phyloP scores from a whole-genome alignment of 2,329 filamentous ascomycete genomes.

The Cladosporium sp. region DNA sequence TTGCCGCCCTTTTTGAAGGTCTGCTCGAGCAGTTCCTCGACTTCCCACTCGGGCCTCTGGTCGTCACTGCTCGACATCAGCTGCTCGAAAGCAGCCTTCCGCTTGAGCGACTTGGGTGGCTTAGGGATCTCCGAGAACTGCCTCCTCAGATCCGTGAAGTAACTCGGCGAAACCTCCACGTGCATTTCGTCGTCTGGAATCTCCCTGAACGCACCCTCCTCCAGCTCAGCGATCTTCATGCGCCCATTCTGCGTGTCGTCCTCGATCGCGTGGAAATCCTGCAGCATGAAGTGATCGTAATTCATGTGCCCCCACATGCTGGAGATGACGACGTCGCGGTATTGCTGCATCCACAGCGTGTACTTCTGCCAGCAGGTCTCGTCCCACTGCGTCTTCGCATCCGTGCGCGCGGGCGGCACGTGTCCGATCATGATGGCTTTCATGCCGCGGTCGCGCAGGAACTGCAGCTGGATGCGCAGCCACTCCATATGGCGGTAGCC shows the following conservation, averaged over 20 bases:
- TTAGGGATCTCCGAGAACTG: constrained; percentile 72
- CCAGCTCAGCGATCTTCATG: constrained; percentile 25
- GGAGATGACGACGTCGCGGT: constrained; percentile 78
- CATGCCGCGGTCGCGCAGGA: constrained; percentile 75
- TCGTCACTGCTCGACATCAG: constrained; percentile 5
- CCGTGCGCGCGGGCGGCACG: constrained; percentile 81
- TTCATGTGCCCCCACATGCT: constrained; percentile 95
- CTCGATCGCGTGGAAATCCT: constrained; percentile 73
- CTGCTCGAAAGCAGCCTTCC: background rate
- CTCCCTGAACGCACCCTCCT: constrained; percentile 8
- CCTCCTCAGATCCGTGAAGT: constrained; percentile 69
- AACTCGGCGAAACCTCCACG: constrained; percentile 64
- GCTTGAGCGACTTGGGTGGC: constrained; percentile 29
- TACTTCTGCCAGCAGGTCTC: constrained; percentile 99
- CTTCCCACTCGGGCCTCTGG: constrained; percentile 1
- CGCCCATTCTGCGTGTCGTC: constrained; percentile 45
- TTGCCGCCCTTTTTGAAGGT: constrained; percentile 12
- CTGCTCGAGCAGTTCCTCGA: constrained; percentile 20
- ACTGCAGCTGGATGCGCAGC: constrained; percentile 81
- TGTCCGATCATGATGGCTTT: constrained; percentile 94
- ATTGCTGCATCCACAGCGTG: constrained; percentile 81
- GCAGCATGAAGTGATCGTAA: constrained; percentile 91
- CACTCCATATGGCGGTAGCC: constrained; percentile 95
- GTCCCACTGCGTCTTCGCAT: constrained; percentile 83
- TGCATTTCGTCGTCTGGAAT: constrained; percentile 46